Percentiles rank a stretch among this genome's conserved stretches.
These are phyloP conservation scores for Teunomyces funiuensis DNA, from an alignment of 805 yeast species.

Conservation along the genomic window DNA sequence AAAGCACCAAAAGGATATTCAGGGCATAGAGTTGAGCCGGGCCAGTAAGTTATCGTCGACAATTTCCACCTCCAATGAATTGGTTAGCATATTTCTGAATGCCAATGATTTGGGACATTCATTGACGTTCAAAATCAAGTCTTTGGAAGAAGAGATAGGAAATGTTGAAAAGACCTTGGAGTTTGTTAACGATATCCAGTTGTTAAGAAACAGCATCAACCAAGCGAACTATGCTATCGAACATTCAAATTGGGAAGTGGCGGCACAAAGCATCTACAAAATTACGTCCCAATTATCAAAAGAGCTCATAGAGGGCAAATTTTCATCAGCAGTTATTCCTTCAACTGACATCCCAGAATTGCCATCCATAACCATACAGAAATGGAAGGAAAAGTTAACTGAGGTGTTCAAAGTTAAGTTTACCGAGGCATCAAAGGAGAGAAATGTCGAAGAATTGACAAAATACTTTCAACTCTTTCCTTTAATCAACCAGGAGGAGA, in stretches of 20 bases:
- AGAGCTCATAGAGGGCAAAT: constrained; percentile 56
- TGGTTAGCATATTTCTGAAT: constrained; percentile 52
- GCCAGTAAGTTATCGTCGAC: constrained; percentile 61
- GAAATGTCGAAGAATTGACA: constrained; percentile 70
- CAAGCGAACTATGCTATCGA: constrained; percentile 70
- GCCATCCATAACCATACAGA: constrained; percentile 57
- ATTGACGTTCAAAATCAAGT: constrained; percentile 67
- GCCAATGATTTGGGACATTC: constrained; percentile 66
- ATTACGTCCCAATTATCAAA: constrained; percentile 48
- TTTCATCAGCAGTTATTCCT: constrained; percentile 81
- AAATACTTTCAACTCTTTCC: constrained; percentile 86
- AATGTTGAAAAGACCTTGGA: constrained; percentile 60
- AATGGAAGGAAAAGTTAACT: constrained; percentile 62
- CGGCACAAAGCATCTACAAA: constrained; percentile 62
- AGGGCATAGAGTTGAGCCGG: constrained; percentile 57
- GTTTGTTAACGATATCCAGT: constrained; percentile 65
- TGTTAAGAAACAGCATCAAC: constrained; percentile 63
- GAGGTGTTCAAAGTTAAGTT: constrained; percentile 61
- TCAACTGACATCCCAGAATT: constrained; percentile 80
- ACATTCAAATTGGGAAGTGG: constrained; percentile 68
- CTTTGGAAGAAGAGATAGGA: constrained; percentile 67
- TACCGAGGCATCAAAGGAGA: constrained; percentile 61
- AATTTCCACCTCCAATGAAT: constrained; percentile 53
- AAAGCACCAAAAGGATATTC: constrained; percentile 36
- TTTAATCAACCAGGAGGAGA: constrained; percentile 64